Percentiles rank a stretch among this genome's conserved stretches.
phyloP scores from a whole-genome alignment of 2,329 filamentous ascomycete genomes.

The Rhynchosporium agropyri region DNA sequence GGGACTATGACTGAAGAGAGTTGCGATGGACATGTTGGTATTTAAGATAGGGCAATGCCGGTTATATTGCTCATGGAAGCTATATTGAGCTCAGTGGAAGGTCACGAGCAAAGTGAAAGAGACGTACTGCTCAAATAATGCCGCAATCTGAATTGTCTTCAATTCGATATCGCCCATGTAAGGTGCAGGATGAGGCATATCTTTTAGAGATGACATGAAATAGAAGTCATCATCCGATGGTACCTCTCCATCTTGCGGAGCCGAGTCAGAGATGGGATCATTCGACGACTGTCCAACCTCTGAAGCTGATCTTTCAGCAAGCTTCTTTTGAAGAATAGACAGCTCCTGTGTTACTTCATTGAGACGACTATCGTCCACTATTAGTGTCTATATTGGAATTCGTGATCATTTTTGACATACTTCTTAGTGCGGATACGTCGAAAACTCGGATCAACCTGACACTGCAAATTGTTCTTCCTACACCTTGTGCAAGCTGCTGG shows the following conservation, averaged over 20 bases:
- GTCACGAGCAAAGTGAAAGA: not conserved
- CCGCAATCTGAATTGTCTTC: slow-evolving; percentile 4
- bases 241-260: not conserved
- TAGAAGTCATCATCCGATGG: not conserved
- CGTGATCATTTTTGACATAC: not conserved
- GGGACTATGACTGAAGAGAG: slow-evolving; percentile 14
- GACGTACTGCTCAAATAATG: slow-evolving; percentile 13
- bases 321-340: slow-evolving; percentile 18
- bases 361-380: slow-evolving; percentile 14
- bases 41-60: slow-evolving; percentile 26
- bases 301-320: slow-evolving; percentile 8
- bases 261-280: not conserved
- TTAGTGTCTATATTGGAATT: not conserved
- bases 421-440: slow-evolving; percentile 21
- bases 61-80: slow-evolving; percentile 24
- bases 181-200: slow-evolving; percentile 10
- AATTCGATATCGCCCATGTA: slow-evolving; percentile 9
- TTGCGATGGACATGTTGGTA: slow-evolving; percentile 12
- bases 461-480: slow-evolving; percentile 21
- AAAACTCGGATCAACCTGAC: slow-evolving; percentile 23
- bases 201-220: slow-evolving; percentile 1
- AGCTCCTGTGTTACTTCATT: slow-evolving; percentile 26
- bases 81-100: not conserved
- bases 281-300: not conserved
- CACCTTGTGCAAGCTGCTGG: slow-evolving; percentile 25